A percentile compares a stretch with the other conserved stretches of the same genome.
Evolutionary conservation across 768 basidiomycete genomes (phyloP).

Genomic region (Gloeostereum incarnatum): DNA sequence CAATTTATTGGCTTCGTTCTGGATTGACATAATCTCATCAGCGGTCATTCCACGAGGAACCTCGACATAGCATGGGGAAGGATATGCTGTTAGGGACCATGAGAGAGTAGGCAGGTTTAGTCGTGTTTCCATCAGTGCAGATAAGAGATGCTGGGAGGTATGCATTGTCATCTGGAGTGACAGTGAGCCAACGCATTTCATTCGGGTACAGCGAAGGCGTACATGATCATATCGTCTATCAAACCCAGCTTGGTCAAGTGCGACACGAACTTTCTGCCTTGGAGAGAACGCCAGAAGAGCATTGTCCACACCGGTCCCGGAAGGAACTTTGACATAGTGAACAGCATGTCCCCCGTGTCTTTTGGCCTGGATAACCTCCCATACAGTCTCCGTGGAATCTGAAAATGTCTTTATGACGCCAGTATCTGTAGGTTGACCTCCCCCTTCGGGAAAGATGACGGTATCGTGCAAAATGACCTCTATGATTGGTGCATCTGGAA

Average conservation of each 20-base stretch:
- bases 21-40: conserved; percentile 54
- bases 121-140: conserved; percentile 62
- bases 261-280: conserved; percentile 41
- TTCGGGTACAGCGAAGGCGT: conserved; percentile 15
- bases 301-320: conserved; percentile 26
- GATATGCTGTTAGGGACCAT: conserved; percentile 69
- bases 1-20: conserved; percentile 53
- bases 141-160: conserved; percentile 77
- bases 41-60: conserved; percentile 56
- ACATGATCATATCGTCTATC: conserved; percentile 69
- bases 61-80: conserved; percentile 70
- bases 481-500: conserved; percentile 37
- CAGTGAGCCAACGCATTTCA: neutral
- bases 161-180: conserved; percentile 66
- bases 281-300: conserved; percentile 38
- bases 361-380: conserved; percentile 58
- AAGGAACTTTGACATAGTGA: conserved; percentile 51
- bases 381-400: conserved; percentile 31
- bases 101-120: conserved; percentile 64
- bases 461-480: conserved; percentile 71
- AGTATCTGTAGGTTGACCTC: conserved; percentile 64
- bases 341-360: conserved; percentile 67
- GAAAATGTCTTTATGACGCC: conserved; percentile 47
- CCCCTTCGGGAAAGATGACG: conserved; percentile 73
- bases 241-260: conserved; percentile 51